Conservation (phyloP, 768 basidiomycete species). For the Tricholoma flavovirens region DNA sequence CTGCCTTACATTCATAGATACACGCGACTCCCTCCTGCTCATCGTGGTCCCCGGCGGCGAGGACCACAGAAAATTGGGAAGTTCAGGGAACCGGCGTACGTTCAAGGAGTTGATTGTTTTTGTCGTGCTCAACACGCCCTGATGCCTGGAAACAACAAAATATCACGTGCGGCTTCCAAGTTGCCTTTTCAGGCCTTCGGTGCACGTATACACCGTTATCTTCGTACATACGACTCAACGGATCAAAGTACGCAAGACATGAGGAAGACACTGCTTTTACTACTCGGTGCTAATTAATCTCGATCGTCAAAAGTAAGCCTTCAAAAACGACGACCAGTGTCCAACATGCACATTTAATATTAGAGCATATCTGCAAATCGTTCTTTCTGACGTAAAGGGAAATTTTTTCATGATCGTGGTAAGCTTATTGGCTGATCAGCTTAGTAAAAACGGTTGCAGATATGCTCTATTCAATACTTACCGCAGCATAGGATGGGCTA, state of each 20-base stretch:
- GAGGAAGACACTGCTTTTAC: background rate
- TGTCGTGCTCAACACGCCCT: constrained; percentile 15
- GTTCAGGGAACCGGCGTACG: constrained; percentile 7
- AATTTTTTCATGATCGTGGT: no score
- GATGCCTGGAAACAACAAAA: constrained; percentile 17
- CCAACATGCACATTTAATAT: background rate
- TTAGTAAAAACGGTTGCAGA: no score
- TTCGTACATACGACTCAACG: background rate
- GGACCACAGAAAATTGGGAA: constrained; percentile 12
- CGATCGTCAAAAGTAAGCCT: constrained; percentile 25
- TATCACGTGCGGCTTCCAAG: constrained; percentile 18
- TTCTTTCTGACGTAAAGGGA: no score
- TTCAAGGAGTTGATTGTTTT: constrained; percentile 11
- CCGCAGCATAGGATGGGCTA: constrained; percentile 68
- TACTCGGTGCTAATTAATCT: background rate
- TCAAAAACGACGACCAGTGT: background rate
- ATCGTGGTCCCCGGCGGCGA: constrained; percentile 32
- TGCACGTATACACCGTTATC: background rate
- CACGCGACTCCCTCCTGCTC: constrained; percentile 58
- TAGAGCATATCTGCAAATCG: no score
- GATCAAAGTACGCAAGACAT: background rate
- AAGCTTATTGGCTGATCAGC: no score
- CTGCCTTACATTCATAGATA: constrained; percentile 62
- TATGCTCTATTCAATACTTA: constrained; percentile 30
- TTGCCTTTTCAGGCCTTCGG: constrained; percentile 1